A percentile compares a stretch with the other conserved stretches of the same genome.
Conservation (phyloP, 2,329 filamentous ascomycete species). For the Cercospora berteroae region DNA sequence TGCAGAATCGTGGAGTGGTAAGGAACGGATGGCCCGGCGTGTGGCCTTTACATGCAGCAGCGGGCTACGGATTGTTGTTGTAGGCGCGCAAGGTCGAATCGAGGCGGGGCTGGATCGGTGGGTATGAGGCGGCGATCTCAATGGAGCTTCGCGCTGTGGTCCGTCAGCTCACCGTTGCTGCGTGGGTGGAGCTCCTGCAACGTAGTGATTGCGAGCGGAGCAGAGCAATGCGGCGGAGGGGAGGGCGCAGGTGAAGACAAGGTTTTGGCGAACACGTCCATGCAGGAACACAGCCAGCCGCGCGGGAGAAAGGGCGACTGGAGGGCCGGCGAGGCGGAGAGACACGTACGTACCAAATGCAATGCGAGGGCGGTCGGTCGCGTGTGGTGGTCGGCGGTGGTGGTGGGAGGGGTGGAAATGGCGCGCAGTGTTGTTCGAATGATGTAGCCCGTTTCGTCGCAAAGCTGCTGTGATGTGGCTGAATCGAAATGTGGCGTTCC, state of each 20-base stretch:
- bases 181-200: not conserved
- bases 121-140: not conserved
- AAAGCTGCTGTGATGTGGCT: not conserved
- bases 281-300: slow-evolving; percentile 3
- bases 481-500: slow-evolving; percentile 1
- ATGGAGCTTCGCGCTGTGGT: not conserved
- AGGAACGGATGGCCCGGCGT: slow-evolving; percentile 31
- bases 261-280: not conserved
- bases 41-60: slow-evolving; percentile 27
- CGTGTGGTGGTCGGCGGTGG: not conserved
- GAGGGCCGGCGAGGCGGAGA: not conserved
- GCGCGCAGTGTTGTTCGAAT: not conserved
- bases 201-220: not conserved
- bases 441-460: not conserved
- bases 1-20: slow-evolving; percentile 16
- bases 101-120: not conserved
- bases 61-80: not conserved
- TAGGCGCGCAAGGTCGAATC: slow-evolving; percentile 15
- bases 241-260: slow-evolving; percentile 1
- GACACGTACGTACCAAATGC: slow-evolving; percentile 3
- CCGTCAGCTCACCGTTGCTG: not conserved
- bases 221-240: not conserved
- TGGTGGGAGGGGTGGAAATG: slow-evolving; percentile 3
- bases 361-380: not conserved
- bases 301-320: not conserved